phyloP scores from a whole-genome alignment of 805 yeast species.

The Starmerella khaoyaiensis region DNA sequence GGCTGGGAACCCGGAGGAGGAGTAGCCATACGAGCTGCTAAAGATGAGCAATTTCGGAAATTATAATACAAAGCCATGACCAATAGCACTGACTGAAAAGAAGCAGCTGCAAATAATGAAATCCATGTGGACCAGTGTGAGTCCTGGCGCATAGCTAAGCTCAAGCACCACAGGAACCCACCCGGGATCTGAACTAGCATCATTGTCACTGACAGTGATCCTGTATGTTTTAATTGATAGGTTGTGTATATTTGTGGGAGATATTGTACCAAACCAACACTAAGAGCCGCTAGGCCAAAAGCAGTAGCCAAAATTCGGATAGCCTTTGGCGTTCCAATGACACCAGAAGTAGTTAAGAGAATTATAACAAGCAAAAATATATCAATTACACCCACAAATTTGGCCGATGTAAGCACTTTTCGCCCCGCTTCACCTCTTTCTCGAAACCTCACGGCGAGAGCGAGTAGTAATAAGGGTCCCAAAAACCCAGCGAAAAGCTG shows the following conservation, averaged over 20 bases:
- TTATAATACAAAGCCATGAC: conserved; percentile 45
- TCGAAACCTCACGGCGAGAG: conserved; percentile 23
- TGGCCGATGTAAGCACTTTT: conserved; percentile 25
- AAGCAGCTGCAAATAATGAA: conserved; percentile 62
- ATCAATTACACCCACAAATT: conserved; percentile 16
- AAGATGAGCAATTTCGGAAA: neutral
- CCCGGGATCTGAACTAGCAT: conserved; percentile 86
- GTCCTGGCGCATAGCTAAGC: conserved; percentile 56
- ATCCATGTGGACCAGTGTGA: conserved; percentile 81
- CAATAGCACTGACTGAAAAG: conserved; percentile 49
- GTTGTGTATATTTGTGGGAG: conserved; percentile 72
- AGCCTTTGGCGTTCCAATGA: neutral
- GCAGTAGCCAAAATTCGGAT: conserved; percentile 19
- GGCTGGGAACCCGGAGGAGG: conserved; percentile 4
- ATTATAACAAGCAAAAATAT: conserved; percentile 13
- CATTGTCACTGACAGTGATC: conserved; percentile 66
- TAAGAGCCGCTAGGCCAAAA: conserved; percentile 53
- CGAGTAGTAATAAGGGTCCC: conserved; percentile 20
- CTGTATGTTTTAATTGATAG: conserved; percentile 55
- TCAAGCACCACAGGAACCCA: conserved; percentile 67
- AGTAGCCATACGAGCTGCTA: conserved; percentile 7
- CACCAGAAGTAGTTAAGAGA: neutral
- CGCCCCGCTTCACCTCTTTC: conserved; percentile 25
- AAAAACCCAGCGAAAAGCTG: conserved; percentile 21
- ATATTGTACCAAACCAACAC: conserved; percentile 56